Conservation (phyloP, 2,329 filamentous ascomycete species). For the Xylaria sp. region DNA sequence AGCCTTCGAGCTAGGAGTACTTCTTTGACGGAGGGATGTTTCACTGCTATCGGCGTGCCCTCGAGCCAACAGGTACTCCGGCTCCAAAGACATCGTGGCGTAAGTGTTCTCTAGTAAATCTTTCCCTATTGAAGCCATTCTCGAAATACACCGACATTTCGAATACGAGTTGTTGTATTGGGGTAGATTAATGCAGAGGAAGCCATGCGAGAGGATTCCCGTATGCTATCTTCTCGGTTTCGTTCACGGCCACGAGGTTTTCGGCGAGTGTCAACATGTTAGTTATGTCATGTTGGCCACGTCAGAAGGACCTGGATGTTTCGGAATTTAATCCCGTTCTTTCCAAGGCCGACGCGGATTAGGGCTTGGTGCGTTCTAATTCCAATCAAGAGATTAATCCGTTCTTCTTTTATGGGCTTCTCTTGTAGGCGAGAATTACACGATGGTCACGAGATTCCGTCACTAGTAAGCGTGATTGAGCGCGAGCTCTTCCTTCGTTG, state of each 20-base stretch:
- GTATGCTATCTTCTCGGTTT: neutral
- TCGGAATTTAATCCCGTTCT: neutral
- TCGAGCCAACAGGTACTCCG: neutral
- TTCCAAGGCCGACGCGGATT: constrained; percentile 8
- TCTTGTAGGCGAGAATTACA: constrained; percentile 9
- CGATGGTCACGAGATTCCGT: constrained; percentile 13
- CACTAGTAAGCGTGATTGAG: neutral
- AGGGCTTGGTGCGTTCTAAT: constrained; percentile 27
- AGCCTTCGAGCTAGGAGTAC: constrained; percentile 15
- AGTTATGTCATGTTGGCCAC: constrained; percentile 5
- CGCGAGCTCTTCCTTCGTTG: neutral
- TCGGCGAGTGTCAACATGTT: constrained; percentile 18
- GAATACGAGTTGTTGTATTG: constrained; percentile 21
- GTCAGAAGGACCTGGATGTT: constrained; percentile 13
- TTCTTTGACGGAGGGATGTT: constrained; percentile 25
- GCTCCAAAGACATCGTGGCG: constrained; percentile 20
- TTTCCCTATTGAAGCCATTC: constrained; percentile 18
- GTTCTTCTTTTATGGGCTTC: neutral
- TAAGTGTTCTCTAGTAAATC: neutral
- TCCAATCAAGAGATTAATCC: constrained; percentile 13
- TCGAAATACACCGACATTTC: constrained; percentile 13
- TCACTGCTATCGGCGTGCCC: constrained; percentile 13
- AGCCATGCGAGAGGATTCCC: constrained; percentile 5
- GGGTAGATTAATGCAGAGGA: constrained; percentile 13
- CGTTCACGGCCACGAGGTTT: constrained; percentile 14